These are phyloP conservation scores for Debaryomyces udenii DNA, from an alignment of 1,139 yeast species.

Conservation along the genomic window DNA sequence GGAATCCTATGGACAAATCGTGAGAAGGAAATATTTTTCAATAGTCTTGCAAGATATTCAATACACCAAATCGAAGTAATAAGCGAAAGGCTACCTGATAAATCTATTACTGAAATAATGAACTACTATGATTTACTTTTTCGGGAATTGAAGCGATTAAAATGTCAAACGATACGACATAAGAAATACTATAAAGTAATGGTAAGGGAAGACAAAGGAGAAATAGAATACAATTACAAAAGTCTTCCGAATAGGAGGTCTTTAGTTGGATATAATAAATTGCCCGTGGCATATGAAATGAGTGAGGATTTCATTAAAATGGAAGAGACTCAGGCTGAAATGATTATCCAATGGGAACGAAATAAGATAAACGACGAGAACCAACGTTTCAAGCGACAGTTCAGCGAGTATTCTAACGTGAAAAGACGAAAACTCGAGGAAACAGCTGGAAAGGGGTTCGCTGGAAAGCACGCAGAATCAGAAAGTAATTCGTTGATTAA, in stretches of 20 bases:
- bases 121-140: constrained; percentile 47
- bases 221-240: constrained; percentile 1
- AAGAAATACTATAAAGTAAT: constrained; percentile 3
- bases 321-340: constrained; percentile 49
- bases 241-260: constrained; percentile 5
- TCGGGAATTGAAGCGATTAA: constrained; percentile 25
- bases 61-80: constrained; percentile 51
- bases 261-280: constrained; percentile 11
- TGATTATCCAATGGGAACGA: constrained; percentile 25
- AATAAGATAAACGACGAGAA: constrained; percentile 20
- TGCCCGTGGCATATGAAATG: constrained; percentile 59
- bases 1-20: constrained; percentile 23
- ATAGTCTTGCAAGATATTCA: constrained; percentile 47
- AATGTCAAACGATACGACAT: constrained; percentile 14
- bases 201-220: background rate
- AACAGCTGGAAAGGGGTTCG: background rate
- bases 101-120: constrained; percentile 48
- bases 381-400: constrained; percentile 13
- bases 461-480: constrained; percentile 1
- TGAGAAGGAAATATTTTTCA: constrained; percentile 28
- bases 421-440: constrained; percentile 3
- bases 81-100: constrained; percentile 38
- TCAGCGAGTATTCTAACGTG: constrained; percentile 9
- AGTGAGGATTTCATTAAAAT: constrained; percentile 45
- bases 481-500: constrained; percentile 10